Evolutionary conservation across 805 yeast species (phyloP), one percentile per base, ranked within the genome.

Genomic region (Isabelozyma rhagii): DNA sequence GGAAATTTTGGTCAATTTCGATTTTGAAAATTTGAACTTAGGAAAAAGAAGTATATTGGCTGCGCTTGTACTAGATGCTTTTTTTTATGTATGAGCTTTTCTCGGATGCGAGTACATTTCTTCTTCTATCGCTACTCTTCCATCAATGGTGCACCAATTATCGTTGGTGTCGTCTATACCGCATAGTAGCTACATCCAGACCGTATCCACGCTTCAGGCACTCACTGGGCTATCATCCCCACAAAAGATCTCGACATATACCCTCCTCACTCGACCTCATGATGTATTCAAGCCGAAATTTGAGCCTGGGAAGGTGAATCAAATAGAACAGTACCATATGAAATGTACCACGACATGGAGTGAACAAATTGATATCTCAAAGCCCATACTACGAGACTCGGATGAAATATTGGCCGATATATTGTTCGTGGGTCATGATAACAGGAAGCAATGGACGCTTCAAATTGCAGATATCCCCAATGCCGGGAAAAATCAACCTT

Each of bases 391-490:
- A 13, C 51, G 55, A 14, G 64, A 54, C 2, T 54, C 41, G 14
- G 51, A 47, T 8, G 53, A 55, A 15, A 53, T 66, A 5, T 53
- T 61, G 38, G 72, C 67, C 14, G 66, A 59, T 34, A 58, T 69
- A 41, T 57, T 72, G 18, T 72, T 74, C 49, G 56, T 57, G 31
- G 47, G 51, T 2, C 45, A 49, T 43, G 56, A 46, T 14, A 21
- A 21, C 10, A 54, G 58, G 54, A 49, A 72, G 58, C 53, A 68
- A 40, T 87, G 92, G 93, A 77, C 84, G 0, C 58, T 87, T 7
- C 87, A 81, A 55, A 72, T 83, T 25, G 72, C 81, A 5, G 96
- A 88, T 65, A 84, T 88, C 10, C 94, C 94, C 1, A 80, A 84
- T 6, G 92, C 89, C 8, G 93, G 93, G 3, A 67, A 77, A 80